A percentile compares a stretch with the other conserved stretches of the same genome.
These are phyloP conservation scores for Przewalskia tangutica DNA, from an alignment of 257 asterid genomes.

Conservation along the genomic window DNA sequence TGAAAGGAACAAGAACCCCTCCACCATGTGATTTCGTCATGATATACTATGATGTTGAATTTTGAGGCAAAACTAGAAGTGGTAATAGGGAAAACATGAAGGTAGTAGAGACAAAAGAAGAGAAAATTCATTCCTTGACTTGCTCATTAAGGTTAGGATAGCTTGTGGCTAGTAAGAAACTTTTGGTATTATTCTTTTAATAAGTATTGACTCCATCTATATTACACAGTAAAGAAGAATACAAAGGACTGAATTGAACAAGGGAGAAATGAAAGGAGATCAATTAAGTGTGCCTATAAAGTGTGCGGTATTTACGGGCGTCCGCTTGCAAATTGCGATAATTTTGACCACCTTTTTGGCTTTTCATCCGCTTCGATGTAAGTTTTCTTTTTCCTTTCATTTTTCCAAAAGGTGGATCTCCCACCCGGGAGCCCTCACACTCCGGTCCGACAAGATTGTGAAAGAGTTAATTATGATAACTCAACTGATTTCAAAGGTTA, in stretches of 20 bases:
- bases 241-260: too few species aligned
- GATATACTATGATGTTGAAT: background rate
- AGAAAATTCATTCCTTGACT: constrained; percentile 30
- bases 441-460: too few species aligned
- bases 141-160: constrained; percentile 49
- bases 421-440: too few species aligned
- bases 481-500: too few species aligned
- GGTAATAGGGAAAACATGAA: background rate
- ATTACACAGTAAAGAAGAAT: too few species aligned
- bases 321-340: background rate
- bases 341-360: background rate
- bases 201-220: background rate
- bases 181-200: constrained; percentile 12
- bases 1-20: constrained; percentile 6
- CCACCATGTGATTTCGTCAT: constrained; percentile 28
- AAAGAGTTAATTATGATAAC: too few species aligned
- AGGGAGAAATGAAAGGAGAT: background rate
- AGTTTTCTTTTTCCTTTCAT: background rate
- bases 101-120: background rate
- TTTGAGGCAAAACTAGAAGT: background rate
- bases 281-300: too few species aligned
- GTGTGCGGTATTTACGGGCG: background rate
- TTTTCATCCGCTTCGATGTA: too few species aligned
- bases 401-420: too few species aligned
- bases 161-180: constrained; percentile 33